Base-by-base conservation (phyloP, 2,329 filamentous ascomycete genomes). In the Penicillium sp. region DNA sequence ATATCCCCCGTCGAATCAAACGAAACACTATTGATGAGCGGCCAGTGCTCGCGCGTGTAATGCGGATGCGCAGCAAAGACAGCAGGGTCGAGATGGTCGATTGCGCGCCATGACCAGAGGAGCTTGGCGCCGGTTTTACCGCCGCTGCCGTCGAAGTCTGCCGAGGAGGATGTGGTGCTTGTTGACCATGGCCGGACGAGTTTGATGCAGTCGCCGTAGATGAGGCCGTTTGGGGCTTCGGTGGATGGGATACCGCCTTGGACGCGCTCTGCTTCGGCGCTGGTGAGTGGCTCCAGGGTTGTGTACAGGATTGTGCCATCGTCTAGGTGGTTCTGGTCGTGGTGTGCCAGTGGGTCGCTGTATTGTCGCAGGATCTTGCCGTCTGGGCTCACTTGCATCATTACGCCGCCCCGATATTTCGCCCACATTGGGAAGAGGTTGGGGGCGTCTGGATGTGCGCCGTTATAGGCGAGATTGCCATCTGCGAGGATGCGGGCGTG, bases 351-450 rank as follows among this genome's bases (percentile, higher is more conserved):
- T 0, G 69, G 67, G 54, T 75, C 73, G 9, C 57, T 59, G 53
- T 67, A 71, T 49, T 73, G 67, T 26, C 65, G 64, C 0, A 75
- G 48, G 3, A 73, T 59, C 3, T 70, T 65, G 13, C 72, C 72
- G 0, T 57, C 46, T 0, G 65, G 59, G 43, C 69, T 64, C 12
- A 75, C 55, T 57, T 75, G 62, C 43, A 67, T 64, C 72, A 75
- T 75, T 3, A 73, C 59, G 0, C 72, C 73, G 8, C 72, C 72
- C 10, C 72, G 60, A 50, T 75, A 75, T 48, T 75, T 75, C 35
- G 70, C 66, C 61, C 67, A 75, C 44, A 75, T 66, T 1, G 70
- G 70, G 49, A 74, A 75, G 5, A 67, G 62, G 6, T 57, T 58
- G 5, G 70, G 69, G 3, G 64, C 63, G 12, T 57, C 57, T 4